Evolutionary conservation across 2,329 filamentous ascomycete species (phyloP).

Genomic region (Colletotrichum coccodes): DNA sequence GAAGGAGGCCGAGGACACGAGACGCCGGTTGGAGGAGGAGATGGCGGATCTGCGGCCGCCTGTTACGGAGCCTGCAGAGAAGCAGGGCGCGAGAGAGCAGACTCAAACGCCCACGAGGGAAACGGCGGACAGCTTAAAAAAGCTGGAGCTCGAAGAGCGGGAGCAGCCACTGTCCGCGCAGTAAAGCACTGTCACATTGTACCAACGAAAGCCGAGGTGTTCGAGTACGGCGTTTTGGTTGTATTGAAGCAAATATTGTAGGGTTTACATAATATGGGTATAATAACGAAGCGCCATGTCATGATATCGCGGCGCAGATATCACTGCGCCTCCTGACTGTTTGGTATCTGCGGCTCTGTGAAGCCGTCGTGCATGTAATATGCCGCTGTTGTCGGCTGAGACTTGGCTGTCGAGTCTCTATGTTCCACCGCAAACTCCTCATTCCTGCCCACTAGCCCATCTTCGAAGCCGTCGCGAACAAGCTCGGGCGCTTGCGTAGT

Average conservation of each 20-base stretch:
- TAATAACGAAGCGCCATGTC: conserved; percentile 17
- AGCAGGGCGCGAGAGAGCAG: conserved; percentile 40
- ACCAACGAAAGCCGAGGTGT: background rate
- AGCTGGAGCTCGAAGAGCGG: conserved; percentile 49
- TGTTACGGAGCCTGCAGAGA: conserved; percentile 30
- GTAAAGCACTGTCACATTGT: conserved; percentile 5
- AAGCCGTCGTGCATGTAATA: conserved; percentile 27
- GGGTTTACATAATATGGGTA: conserved; percentile 7
- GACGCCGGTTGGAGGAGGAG: conserved; percentile 58
- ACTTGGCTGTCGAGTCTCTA: background rate
- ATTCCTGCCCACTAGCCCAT: background rate
- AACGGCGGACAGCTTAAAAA: conserved; percentile 47
- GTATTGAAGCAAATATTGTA: conserved; percentile 1
- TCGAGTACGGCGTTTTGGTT: conserved; percentile 10
- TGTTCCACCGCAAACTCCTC: background rate
- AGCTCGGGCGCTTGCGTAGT: background rate
- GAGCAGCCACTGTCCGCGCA: conserved; percentile 34
- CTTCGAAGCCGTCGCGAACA: background rate
- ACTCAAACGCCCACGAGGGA: conserved; percentile 36
- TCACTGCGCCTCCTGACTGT: conserved; percentile 23
- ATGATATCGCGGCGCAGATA: background rate
- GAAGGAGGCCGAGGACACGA: conserved; percentile 59
- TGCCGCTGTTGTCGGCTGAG: conserved; percentile 1
- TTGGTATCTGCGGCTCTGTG: conserved; percentile 22
- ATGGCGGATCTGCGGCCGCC: conserved; percentile 19